Evolutionary conservation across 371 early-diverging fungal species (phyloP).

Genomic region (Mortierella sp.): DNA sequence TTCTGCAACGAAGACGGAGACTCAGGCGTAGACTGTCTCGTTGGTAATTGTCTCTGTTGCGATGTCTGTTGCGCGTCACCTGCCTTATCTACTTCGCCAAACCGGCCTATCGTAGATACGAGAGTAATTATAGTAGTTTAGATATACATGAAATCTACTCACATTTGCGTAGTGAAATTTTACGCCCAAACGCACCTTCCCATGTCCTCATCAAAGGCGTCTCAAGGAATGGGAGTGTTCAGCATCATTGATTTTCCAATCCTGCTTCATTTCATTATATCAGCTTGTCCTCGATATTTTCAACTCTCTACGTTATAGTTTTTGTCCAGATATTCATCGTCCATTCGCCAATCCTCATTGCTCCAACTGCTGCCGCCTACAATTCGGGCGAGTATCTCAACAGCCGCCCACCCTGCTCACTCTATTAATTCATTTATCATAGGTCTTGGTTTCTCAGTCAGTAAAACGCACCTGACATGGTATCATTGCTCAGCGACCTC

Average conservation of each 20-base stretch:
- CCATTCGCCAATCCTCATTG: not conserved
- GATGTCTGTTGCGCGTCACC: not conserved
- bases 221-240: conserved; percentile 21
- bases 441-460: conserved; percentile 5
- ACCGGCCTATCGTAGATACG: not conserved
- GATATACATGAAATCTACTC: not conserved
- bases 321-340: not conserved
- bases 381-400: not conserved
- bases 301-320: not conserved
- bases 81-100: conserved; percentile 1
- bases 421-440: conserved; percentile 6
- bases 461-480: conserved; percentile 39
- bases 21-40: conserved; percentile 22
- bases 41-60: conserved; percentile 17
- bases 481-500: conserved; percentile 10
- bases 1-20: conserved; percentile 44
- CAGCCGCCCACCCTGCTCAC: not conserved
- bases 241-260: not conserved
- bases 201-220: conserved; percentile 18
- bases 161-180: not conserved
- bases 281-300: conserved; percentile 1
- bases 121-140: not conserved
- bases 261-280: not conserved
- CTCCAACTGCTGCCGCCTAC: not conserved
- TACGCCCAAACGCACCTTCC: conserved; percentile 26